Evolutionary conservation across 2,329 filamentous ascomycete genomes (phyloP), one percentile per base, ranked within the genome.

Genomic region (Volutella citrinella): DNA sequence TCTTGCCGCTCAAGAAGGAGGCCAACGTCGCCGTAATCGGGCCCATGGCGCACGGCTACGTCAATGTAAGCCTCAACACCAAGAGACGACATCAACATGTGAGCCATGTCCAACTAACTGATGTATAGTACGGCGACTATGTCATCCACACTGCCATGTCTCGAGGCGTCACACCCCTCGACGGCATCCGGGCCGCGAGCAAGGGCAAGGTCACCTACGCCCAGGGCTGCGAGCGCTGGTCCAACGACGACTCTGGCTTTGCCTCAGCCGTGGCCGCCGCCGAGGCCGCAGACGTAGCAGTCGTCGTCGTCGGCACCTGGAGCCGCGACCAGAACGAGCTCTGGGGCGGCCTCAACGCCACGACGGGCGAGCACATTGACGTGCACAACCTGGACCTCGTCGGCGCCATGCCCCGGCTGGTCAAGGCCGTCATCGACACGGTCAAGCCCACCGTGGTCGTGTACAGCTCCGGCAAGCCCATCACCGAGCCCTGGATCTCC

Each of bases 271-370:
- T 87, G n/a, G 64, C 74, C 1, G 76, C 76, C 1, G 82, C 82
- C 3, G 65, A 80, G 48, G 72, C 70, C 9, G 81, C 83, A 4
- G 84, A 88, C 49, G 76, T 87, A 3, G 83, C 84, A 6, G 72
- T 88, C 6, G 81, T 88, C 0, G 68, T 88, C 1, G 82, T 87
- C 2, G 84, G 84, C 19, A 88, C 84, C 8, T 87, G 83, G 84
- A 80, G 77, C 17, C 74, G 83, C 30, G 84, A 89, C 50, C 83
- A 88, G 53, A 65, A 70, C 32, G 76, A 87, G 56, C 74, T 88
- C 4, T 87, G 82, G 84, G 58, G 64, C 36, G 79, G 80, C 0
- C 56, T 86, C 4, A 88, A 88, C 46, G 82, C 82, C 18, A 88
- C 83, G 2, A 87, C 82, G 0, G 84, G 82, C 31, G 84, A 88